Evolutionary conservation across 768 basidiomycete species (phyloP).

Genomic region (Clitopilus hobsonii): DNA sequence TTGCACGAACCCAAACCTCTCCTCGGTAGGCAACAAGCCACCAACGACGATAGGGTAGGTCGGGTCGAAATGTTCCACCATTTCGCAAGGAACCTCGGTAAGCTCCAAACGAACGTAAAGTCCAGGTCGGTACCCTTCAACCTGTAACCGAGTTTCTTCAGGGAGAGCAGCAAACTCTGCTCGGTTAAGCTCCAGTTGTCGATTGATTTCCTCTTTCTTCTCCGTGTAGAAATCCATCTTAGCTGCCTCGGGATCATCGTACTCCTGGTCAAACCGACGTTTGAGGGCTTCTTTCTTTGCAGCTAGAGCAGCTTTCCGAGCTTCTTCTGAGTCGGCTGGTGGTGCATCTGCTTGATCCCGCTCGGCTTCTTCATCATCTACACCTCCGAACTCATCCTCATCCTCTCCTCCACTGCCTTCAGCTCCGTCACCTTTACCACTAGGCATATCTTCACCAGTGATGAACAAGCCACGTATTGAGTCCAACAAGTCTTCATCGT

Average conservation of each 20-base stretch:
- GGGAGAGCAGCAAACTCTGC: conserved; percentile 83
- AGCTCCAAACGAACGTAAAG: conserved; percentile 93
- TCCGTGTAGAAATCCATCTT: conserved; percentile 87
- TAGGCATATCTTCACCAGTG: conserved; percentile 51
- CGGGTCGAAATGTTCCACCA: conserved; percentile 92
- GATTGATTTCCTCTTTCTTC: conserved; percentile 88
- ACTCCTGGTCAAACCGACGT: conserved; percentile 94
- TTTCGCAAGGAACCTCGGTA: conserved; percentile 77
- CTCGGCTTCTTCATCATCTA: conserved; percentile 33
- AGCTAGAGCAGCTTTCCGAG: conserved; percentile 54
- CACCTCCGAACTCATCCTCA: conserved; percentile 33
- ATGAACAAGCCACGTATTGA: conserved; percentile 88
- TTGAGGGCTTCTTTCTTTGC: conserved; percentile 90
- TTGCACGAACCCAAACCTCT: conserved; percentile 90
- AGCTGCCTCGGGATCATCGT: conserved; percentile 80
- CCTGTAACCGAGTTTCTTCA: conserved; percentile 68
- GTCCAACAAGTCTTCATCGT: conserved; percentile 79
- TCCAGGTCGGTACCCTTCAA: conserved; percentile 90
- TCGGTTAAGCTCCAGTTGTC: conserved; percentile 76
- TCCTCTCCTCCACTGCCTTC: conserved; percentile 34
- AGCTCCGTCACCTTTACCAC: conserved; percentile 23
- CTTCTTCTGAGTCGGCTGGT: conserved; percentile 24
- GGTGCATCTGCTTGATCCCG: conserved; percentile 23
- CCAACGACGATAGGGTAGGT: conserved; percentile 88
- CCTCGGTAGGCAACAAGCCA: conserved; percentile 85